Evolutionary conservation across 805 yeast species (phyloP).

Genomic region (Starmerella apicola): DNA sequence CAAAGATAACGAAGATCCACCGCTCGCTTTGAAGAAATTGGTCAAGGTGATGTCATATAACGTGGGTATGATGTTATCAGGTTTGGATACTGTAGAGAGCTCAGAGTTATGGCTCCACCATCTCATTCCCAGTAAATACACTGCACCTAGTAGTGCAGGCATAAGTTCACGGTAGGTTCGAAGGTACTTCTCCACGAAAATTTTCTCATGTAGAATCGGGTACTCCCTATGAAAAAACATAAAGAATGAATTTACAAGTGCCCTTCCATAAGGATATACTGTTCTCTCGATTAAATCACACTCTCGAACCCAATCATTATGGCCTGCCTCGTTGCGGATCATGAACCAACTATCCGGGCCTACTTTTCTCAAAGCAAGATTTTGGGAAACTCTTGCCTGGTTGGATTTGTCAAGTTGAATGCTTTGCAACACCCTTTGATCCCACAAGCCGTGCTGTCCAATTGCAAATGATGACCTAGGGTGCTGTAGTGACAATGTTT

Average conservation of each 20-base stretch:
- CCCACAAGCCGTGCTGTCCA: slow-evolving; percentile 81
- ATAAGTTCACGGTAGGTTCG: slow-evolving; percentile 85
- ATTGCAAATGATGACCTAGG: slow-evolving; percentile 83
- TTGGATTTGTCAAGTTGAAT: slow-evolving; percentile 59
- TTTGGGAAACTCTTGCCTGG: slow-evolving; percentile 60
- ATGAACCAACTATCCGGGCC: slow-evolving; percentile 65
- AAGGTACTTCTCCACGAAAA: slow-evolving; percentile 79
- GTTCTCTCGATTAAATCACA: slow-evolving; percentile 74
- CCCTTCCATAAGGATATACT: slow-evolving; percentile 86
- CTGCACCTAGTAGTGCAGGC: slow-evolving; percentile 84
- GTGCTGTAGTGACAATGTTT: slow-evolving; percentile 63
- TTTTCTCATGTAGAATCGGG: slow-evolving; percentile 83
- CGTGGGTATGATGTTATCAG: slow-evolving; percentile 46
- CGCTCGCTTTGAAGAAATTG: slow-evolving; percentile 58
- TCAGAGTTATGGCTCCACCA: slow-evolving; percentile 91
- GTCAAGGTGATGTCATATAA: slow-evolving; percentile 55
- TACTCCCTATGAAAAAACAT: slow-evolving; percentile 80
- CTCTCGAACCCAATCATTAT: slow-evolving; percentile 60
- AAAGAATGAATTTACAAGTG: slow-evolving; percentile 56
- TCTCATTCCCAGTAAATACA: slow-evolving; percentile 74
- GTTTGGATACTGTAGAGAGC: slow-evolving; percentile 62
- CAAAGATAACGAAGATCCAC: slow-evolving; percentile 80
- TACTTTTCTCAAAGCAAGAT: slow-evolving; percentile 64
- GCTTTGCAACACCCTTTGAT: slow-evolving; percentile 51
- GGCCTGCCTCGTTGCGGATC: slow-evolving; percentile 56